phyloP scores from a whole-genome alignment of 768 basidiomycete genomes.

The Leucosporidium scottii region DNA sequence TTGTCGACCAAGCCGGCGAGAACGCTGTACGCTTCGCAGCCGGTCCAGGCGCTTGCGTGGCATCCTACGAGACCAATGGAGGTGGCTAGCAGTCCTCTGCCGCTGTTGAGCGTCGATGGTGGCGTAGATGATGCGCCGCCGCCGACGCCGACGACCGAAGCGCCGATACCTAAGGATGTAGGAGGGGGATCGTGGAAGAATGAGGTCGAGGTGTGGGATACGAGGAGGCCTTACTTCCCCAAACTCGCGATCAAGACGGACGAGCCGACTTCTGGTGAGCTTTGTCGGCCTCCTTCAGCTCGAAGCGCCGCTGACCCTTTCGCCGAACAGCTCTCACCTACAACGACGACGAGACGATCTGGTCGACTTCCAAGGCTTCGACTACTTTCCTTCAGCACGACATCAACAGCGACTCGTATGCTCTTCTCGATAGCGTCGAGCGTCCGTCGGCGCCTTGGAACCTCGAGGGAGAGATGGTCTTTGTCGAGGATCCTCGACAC shows the following conservation, averaged over 20 bases:
- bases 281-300: background rate
- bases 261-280: slow-evolving; percentile 17
- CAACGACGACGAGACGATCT: slow-evolving; percentile 33
- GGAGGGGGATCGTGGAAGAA: slow-evolving; percentile 20
- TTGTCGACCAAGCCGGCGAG: slow-evolving; percentile 26
- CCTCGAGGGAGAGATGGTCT: slow-evolving; percentile 20
- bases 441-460: slow-evolving; percentile 12
- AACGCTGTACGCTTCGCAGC: slow-evolving; percentile 23
- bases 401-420: slow-evolving; percentile 23
- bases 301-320: background rate
- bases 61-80: slow-evolving; percentile 25
- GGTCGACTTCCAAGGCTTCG: slow-evolving; percentile 17
- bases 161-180: background rate
- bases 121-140: slow-evolving; percentile 2
- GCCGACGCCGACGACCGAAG: slow-evolving; percentile 1
- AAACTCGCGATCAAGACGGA: slow-evolving; percentile 32
- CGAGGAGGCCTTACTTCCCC: slow-evolving; percentile 27
- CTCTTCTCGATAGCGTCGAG: slow-evolving; percentile 27
- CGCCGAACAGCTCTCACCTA: slow-evolving; percentile 18
- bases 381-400: slow-evolving; percentile 27
- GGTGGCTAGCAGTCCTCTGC: slow-evolving; percentile 5
- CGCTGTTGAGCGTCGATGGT: slow-evolving; percentile 8
- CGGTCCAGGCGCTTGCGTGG: slow-evolving; percentile 27
- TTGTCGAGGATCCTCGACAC: slow-evolving; percentile 16
- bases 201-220: slow-evolving; percentile 33